Conservation (phyloP, 163 green algal species). For the Scenedesmus sp. region DNA sequence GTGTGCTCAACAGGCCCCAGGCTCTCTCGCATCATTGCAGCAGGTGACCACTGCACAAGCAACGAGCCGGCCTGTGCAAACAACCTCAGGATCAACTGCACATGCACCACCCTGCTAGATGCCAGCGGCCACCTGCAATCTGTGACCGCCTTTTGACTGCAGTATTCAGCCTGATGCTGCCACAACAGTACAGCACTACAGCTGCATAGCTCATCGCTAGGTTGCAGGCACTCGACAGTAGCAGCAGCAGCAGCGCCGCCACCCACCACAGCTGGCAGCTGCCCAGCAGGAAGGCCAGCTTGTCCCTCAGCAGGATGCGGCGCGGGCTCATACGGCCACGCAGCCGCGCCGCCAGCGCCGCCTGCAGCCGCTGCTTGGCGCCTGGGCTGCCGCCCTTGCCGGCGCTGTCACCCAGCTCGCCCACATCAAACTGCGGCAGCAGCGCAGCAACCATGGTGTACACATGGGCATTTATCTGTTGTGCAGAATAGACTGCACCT, state of each 20-base stretch:
- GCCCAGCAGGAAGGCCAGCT: slow-evolving; percentile 80
- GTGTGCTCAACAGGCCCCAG: no score
- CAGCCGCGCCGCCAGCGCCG: background rate
- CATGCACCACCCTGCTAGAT: no score
- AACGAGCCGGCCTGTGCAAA: no score
- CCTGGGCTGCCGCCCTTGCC: background rate
- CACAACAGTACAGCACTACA: background rate
- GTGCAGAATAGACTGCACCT: no score
- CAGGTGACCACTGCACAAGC: no score
- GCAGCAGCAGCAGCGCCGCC: background rate
- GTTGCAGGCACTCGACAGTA: no score
- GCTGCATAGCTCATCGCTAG: no score
- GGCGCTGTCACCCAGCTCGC: background rate
- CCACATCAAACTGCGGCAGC: slow-evolving; percentile 25
- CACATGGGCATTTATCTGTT: no score
- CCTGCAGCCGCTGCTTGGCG: slow-evolving; percentile 15
- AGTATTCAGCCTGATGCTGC: background rate
- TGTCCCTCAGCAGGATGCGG: slow-evolving; percentile 77
- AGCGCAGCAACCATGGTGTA: background rate
- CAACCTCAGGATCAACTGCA: no score
- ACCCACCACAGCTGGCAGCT: slow-evolving; percentile 67
- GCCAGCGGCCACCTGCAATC: no score
- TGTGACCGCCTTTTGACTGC: no score
- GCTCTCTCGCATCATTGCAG: no score
- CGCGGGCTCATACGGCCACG: slow-evolving; percentile 43